Base-by-base conservation (phyloP, 2,329 filamentous ascomycete species). In the Trichothecium roseum region DNA sequence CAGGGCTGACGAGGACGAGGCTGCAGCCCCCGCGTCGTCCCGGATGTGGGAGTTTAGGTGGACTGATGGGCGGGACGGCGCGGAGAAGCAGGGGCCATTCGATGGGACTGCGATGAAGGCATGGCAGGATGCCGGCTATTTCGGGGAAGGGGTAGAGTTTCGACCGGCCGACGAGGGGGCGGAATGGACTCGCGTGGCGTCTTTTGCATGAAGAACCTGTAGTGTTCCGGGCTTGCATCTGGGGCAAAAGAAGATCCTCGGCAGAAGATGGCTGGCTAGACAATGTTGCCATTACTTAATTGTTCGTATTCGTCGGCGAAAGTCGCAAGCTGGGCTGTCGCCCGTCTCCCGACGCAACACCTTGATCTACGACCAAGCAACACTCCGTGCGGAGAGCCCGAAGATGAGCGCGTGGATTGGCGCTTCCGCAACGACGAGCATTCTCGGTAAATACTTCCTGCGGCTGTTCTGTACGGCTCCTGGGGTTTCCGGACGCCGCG, bases 121-220 rank as follows among this genome's bases (percentile, higher is more conserved):
- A 3, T 98, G 91, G 91, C 78, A 82, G 46, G 78, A 84, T 42
- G 86, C 86, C 17, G 91, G 91, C 3, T 96, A 96, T 55, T 98
- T 98, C 59, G 82, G 79, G 10, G 81, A 91, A 43, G 85, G 84
- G 0, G 86, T 94, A 17, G 89, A 88, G 53, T 88, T 89, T 48
- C 71, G 78, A 43, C 65, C 60, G 40, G 30, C 27, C 8, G 37
- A 27, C 17, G 34, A 24, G 8, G 39, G 30, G 8, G 34, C 28
- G 7, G 33, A 38, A 18, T 41, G 39, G 39, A 22, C 36, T 27
- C 33, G 33, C 7, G 36, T 30, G 18, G 38, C 28, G 9, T 28
- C 35, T 9, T 40, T 40, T 29, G 22, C 35, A 18, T 39, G 37
- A 39, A 20, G 18, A 14, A 27, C 18, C 6, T n/a, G 14, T 9